Base-by-base conservation (phyloP, 2,329 filamentous ascomycete genomes). In the Diaporthe aspalathi region DNA sequence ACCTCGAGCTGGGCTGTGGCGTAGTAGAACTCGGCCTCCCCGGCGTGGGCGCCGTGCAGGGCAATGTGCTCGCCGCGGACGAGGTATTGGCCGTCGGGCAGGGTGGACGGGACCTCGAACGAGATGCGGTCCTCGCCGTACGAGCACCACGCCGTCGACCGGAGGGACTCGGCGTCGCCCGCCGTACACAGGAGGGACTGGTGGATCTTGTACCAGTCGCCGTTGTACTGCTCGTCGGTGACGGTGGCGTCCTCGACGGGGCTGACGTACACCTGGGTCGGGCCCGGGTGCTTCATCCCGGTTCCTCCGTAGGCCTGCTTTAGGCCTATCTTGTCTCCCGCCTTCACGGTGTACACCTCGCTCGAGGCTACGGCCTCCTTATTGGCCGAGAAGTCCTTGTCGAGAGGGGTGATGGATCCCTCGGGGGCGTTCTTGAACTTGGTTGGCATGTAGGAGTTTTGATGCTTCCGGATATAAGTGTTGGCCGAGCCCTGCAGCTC, bases 361-460 rank as follows among this genome's bases (percentile, higher is more conserved):
- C 11, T 11, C 16, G 54, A 60, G 22, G 54, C 54, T 14, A 60
- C 54, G 0, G 54, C 54, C 8, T 16, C 35, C 22, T 60, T 60
- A 9, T 60, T 60, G 54, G 54, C 54, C 16, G 54, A 60, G 38
- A 60, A 60, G 16, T 60, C 54, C 38, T 60, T 60, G 54, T 60
- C 54, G 8, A 60, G 54, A 27, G 54, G 54, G 4, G 35, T 60
- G 54, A 60, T 60, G 38, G 54, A 60, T 43, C 54, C 54, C 14
- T 60, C 54, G 22, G 54, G 54, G 16, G 8, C 16, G 16, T 60
- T 60, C 54, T 60, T 60, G 35, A 60, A 60, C 16, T 60, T 60
- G 16, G 54, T 60, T 7, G 54, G 54, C 54, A 60, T 60, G 38
- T 60, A 60, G 22, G n/a, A 17, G 38, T 60, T 60, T 16, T 60